A percentile compares a stretch with the other conserved stretches of the same genome.
These are phyloP conservation scores for Pyronema domesticum DNA, from an alignment of 495 filamentous ascomycete genomes.

Conservation along the genomic window DNA sequence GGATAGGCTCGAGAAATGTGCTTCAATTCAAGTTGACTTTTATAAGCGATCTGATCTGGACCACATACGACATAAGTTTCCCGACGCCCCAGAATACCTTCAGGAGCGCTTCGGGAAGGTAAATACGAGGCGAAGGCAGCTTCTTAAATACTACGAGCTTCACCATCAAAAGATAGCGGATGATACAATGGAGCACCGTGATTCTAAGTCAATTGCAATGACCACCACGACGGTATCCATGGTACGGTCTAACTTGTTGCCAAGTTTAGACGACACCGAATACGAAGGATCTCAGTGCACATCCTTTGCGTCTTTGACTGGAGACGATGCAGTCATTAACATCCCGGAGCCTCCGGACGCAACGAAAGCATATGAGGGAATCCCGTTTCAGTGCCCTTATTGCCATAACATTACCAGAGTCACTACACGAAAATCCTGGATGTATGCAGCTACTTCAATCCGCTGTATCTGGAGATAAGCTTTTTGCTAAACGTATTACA, in stretches of 20 bases:
- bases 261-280: too few relatives aligned
- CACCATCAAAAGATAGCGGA: slow-evolving; percentile 12
- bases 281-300: slow-evolving; percentile 16
- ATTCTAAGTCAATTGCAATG: too few relatives aligned
- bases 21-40: slow-evolving; percentile 22
- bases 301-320: slow-evolving; percentile 9
- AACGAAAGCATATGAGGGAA: slow-evolving; percentile 4
- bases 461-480: background rate
- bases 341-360: too few relatives aligned
- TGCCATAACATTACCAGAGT: slow-evolving; percentile 9
- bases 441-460: slow-evolving; percentile 6
- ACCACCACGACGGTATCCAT: too few relatives aligned
- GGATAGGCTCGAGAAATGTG: slow-evolving; percentile 19
- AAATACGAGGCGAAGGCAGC: slow-evolving; percentile 23
- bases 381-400: slow-evolving; percentile 17
- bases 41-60: slow-evolving; percentile 24
- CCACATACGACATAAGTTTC: slow-evolving; percentile 10
- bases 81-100: slow-evolving; percentile 6
- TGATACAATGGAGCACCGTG: too few relatives aligned
- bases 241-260: too few relatives aligned
- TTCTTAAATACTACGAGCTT: slow-evolving; percentile 9
- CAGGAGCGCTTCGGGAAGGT: slow-evolving; percentile 24
- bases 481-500: background rate
- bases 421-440: slow-evolving; percentile 3
- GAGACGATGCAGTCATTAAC: too few relatives aligned